phyloP scores from a whole-genome alignment of 2,329 filamentous ascomycete species.

The Alternaria novae-zelandiae region DNA sequence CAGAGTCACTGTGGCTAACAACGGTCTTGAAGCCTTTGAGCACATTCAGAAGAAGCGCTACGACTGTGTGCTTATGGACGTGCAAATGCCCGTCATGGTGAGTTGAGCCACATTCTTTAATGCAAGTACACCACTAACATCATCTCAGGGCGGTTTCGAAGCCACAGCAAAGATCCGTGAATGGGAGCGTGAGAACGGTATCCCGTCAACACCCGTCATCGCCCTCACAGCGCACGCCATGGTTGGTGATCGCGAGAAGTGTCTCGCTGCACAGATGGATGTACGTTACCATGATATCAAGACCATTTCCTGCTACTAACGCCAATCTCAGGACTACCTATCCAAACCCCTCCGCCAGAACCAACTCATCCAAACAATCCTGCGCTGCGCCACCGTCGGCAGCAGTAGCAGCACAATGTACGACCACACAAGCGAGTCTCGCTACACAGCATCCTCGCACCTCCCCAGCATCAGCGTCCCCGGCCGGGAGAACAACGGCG shows the following conservation, averaged over 20 bases:
- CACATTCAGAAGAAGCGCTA: slow-evolving; percentile 91
- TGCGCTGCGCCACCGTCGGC: slow-evolving; percentile 93
- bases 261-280: slow-evolving; percentile 98
- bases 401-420: slow-evolving; percentile 81
- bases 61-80: slow-evolving; percentile 98
- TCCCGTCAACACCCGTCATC: slow-evolving; percentile 90
- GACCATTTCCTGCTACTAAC: slow-evolving; percentile 16
- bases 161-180: slow-evolving; percentile 96
- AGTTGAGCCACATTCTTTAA: slow-evolving; percentile 37
- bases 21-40: slow-evolving; percentile 91
- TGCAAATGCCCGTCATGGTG: slow-evolving; percentile 99
- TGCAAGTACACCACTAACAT: slow-evolving; percentile 45
- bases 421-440: slow-evolving; percentile 62
- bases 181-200: slow-evolving; percentile 82
- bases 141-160: slow-evolving; percentile 83
- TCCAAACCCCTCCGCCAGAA: slow-evolving; percentile 97
- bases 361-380: slow-evolving; percentile 95
- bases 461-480: slow-evolving; percentile 8
- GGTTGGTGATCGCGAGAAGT: slow-evolving; percentile 97
- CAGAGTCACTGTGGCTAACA: slow-evolving; percentile 89
- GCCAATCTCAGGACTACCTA: slow-evolving; percentile 73
- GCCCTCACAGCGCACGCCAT: slow-evolving; percentile 97
- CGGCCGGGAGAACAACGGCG: slow-evolving; percentile 5
- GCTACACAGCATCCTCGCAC: slow-evolving; percentile 12
- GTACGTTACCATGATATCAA: slow-evolving; percentile 29